Base-by-base conservation (phyloP, 108 stramenopile genomes). In the Phaeodactylum tricornutum region DNA sequence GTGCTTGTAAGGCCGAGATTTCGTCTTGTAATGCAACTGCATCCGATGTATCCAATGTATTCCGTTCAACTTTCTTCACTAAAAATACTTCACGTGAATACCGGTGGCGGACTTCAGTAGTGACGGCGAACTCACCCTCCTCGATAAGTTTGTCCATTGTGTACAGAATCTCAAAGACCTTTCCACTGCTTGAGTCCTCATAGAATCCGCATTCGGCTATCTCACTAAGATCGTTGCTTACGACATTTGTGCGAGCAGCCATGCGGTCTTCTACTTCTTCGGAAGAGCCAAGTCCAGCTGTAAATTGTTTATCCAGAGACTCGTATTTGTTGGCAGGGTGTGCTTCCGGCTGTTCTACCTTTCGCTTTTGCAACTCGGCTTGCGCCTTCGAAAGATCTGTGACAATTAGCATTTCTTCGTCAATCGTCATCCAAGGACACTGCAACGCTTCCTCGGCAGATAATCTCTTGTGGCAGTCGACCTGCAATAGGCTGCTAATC, bases 1-100 rank as follows among this genome's bases (percentile, higher is more conserved):
- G 63, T 20, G 64, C 61, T 16, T 54, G 56, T 28, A 87, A 50
- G 4, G 78, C 63, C 15, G 46, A 36, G 31, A 87, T 80, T 40
- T 87, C 85, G 32, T 77, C 75, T 17, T 73, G 75, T 38, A 87
- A 38, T 1, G 80, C 75, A 4, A 72, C 61, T 22, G 81, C 85
- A 53, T 72, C 59, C 20, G 62, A 61, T 23, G 62, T 64, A 25
- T 72, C 57, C 49, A 87, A 56, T 53, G 67, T 65, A 19, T 72
- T 74, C 6, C 80, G 63, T 0, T 64, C 51, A 12, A 87, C 52
- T 20, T 70, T 66, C 48, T 87, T 87, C 20, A 81, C 65, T 8
- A 76, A 78, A 47, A 59, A 79, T 30, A 64, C 27, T 6, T 58
- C 53, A 6, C 64, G 56, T 1, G 78, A 50, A 9, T 66, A 43